These are phyloP conservation scores for Claviceps sp. DNA, from an alignment of 2,329 filamentous ascomycete genomes.

Conservation along the genomic window DNA sequence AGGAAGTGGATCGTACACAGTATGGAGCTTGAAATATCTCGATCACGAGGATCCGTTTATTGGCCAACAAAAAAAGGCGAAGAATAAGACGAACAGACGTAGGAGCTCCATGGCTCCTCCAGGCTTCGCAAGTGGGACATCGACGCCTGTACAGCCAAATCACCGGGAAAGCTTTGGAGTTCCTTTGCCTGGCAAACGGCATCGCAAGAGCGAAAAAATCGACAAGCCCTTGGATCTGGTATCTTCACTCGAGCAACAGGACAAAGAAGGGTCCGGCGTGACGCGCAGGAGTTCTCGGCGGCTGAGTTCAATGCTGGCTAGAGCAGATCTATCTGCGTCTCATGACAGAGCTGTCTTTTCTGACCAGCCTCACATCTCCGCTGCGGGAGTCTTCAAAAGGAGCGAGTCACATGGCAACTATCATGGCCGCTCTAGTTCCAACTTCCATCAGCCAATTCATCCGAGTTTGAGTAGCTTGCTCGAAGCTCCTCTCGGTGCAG, in stretches of 20 bases:
- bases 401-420: constrained; percentile 54
- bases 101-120: constrained; percentile 54
- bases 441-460: constrained; percentile 31
- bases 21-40: constrained; percentile 75
- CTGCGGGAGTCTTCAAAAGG: constrained; percentile 38
- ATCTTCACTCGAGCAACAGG: constrained; percentile 54
- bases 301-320: constrained; percentile 80
- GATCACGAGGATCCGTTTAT: constrained; percentile 48
- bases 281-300: constrained; percentile 54
- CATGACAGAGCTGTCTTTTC: constrained; percentile 71
- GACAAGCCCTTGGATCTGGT: constrained; percentile 49
- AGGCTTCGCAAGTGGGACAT: constrained; percentile 57
- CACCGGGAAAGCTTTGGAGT: constrained; percentile 67
- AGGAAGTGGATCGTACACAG: constrained; percentile 61
- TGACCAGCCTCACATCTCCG: constrained; percentile 40
- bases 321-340: constrained; percentile 74
- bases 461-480: constrained; percentile 47
- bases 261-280: constrained; percentile 39
- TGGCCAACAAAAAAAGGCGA: constrained; percentile 30
- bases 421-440: constrained; percentile 25
- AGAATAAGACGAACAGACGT: constrained; percentile 35
- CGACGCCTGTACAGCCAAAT: constrained; percentile 59
- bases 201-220: constrained; percentile 36
- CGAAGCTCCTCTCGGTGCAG: constrained; percentile 54
- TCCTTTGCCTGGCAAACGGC: constrained; percentile 38